Percentiles rank a stretch among this genome's conserved stretches.
phyloP scores from a whole-genome alignment of 2,329 filamentous ascomycete species.

The Emmonsiellopsis sp. region DNA sequence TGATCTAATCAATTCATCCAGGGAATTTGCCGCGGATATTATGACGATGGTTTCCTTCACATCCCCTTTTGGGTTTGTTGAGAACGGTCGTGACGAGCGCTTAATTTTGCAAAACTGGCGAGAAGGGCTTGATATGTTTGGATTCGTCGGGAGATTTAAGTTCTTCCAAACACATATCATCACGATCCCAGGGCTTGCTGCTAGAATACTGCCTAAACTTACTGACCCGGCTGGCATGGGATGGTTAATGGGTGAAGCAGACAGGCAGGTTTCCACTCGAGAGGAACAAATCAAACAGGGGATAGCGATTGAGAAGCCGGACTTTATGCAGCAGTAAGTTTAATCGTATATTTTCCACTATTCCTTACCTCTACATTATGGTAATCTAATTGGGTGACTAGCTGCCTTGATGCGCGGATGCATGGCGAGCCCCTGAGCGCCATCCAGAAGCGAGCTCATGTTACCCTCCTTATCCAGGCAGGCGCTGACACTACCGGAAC shows the following conservation, averaged over 20 bases:
- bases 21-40: constrained; percentile 34
- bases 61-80: constrained; percentile 30
- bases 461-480: constrained; percentile 29
- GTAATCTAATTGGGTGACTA: constrained; percentile 3
- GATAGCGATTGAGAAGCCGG: constrained; percentile 14
- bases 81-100: constrained; percentile 31
- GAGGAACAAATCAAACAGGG: constrained; percentile 12
- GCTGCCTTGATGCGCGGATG: constrained; percentile 24
- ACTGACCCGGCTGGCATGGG: constrained; percentile 26
- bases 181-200: constrained; percentile 12
- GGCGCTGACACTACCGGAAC: constrained; percentile 30
- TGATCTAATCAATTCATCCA: neutral
- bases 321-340: constrained; percentile 27
- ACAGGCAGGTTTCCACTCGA: constrained; percentile 22
- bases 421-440: constrained; percentile 22
- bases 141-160: constrained; percentile 25
- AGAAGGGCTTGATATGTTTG: constrained; percentile 29
- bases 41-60: constrained; percentile 33
- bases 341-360: neutral
- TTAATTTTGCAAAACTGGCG: constrained; percentile 29
- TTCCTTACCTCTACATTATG: neutral
- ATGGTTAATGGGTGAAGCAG: constrained; percentile 30
- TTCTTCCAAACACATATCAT: constrained; percentile 27
- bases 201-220: constrained; percentile 21
- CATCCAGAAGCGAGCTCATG: constrained; percentile 27